Base-by-base conservation (phyloP, 192 early-diverging fungal genomes). In the Coemansia sp. region DNA sequence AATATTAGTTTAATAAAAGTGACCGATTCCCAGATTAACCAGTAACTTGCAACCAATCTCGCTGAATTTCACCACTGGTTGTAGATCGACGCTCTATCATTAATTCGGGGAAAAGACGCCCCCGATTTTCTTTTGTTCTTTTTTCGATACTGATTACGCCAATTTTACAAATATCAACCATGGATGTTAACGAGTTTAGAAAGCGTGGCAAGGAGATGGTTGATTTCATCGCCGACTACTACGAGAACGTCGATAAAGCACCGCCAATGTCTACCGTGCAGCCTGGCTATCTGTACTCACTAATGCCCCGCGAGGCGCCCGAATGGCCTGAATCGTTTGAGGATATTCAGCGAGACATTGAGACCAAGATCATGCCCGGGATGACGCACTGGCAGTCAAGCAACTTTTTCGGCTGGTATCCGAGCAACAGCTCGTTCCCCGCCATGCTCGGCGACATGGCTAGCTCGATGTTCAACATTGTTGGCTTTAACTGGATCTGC, bases 321-420 rank as follows among this genome's bases (percentile, higher is more conserved):
- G 83, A 88, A 57, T 40, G 58, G 4, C 79, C 79, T 9, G 79
- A 82, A 46, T 61, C 68, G 9, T 79, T 78, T 26, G 76, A 85
- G n/a, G 46, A 24, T 5, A 74, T 86, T n/a, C 54, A 70, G 20
- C 50, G 47, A 5, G 74, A 89, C 48, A 71, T 89, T 20, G 52
- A 83, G 47, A 53, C 55, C 8, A 84, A 84, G 60, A 89, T 89
- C 57, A 76, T 87, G 56, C 87, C 86, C 1, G 86, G 87, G 2
- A 78, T 88, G 20, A 88, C 86, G 1, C 86, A 88, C 71, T 89
- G 87, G 87, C 86, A 89, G 71, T 84, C 83, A n/a, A 73, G 73
- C 1, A 84, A 86, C 74, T 89, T 89, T 61, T 88, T 83, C 49
- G 81, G 71, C 44, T 88, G 83, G 76, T 89, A 68, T 52, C 85